These are phyloP conservation scores for Pythium aphanidermatum DNA, from an alignment of 352 stramenopile species.

Conservation along the genomic window DNA sequence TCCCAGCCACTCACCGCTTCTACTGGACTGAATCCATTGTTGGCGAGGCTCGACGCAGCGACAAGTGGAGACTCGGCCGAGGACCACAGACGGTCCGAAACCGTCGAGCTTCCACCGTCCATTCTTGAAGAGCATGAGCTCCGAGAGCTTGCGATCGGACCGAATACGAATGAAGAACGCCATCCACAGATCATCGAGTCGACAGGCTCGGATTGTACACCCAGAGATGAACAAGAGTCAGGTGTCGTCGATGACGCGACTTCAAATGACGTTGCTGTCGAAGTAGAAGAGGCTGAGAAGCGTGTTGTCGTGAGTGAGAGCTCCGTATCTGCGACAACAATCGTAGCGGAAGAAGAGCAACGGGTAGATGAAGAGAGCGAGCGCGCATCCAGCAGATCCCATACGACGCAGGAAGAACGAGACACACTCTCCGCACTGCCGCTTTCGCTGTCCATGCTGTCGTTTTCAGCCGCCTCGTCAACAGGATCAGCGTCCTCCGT, in stretches of 20 bases:
- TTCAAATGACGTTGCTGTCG: constrained; percentile 6
- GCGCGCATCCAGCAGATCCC: constrained; percentile 1
- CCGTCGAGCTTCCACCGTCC: too few relatives aligned
- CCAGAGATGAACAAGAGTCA: too few relatives aligned
- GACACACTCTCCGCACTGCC: constrained; percentile 36
- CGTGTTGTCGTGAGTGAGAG: constrained; percentile 11
- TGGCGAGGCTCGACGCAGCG: constrained; percentile 1
- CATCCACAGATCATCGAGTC: too few relatives aligned
- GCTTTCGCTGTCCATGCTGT: constrained; percentile 58
- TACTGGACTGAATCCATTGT: constrained; percentile 10
- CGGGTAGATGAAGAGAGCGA: constrained; percentile 8
- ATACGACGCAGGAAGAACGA: constrained; percentile 16
- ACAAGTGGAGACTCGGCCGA: too few relatives aligned
- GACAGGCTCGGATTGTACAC: too few relatives aligned
- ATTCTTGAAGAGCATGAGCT: neutral
- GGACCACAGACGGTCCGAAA: too few relatives aligned
- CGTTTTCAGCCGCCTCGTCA: constrained; percentile 21
- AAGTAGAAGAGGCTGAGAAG: constrained; percentile 15
- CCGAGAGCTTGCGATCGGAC: constrained; percentile 3
- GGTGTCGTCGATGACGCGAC: neutral
- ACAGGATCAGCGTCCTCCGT: constrained; percentile 17
- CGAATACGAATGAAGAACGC: too few relatives aligned
- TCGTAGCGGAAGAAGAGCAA: constrained; percentile 18
- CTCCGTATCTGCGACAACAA: constrained; percentile 16
- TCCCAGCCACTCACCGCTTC: neutral